Base-by-base conservation (phyloP, 306 rosid species). In the Carpinus viminea region DNA sequence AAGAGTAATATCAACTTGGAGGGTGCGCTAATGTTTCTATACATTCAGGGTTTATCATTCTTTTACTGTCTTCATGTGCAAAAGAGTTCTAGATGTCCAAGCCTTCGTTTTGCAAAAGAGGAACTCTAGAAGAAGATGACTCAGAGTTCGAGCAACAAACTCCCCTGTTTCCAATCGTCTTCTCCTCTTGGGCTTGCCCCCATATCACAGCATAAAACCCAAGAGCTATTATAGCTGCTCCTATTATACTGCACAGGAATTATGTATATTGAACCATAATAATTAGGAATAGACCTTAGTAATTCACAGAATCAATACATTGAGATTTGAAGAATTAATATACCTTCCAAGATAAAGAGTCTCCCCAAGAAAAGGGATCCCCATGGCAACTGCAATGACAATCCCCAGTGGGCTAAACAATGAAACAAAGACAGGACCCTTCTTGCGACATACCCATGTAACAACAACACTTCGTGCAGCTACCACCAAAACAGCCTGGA, bases 201-300 rank as follows among this genome's bases (percentile, higher is more conserved):
- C 92, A 89, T 53, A 89, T 70, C 68, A 89, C 87, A 21, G 72
- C 79, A 81, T 86, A 89, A 73, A 89, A 89, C 59, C 90, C 92
- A 36, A 85, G 28, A 31, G 77, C 85, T 26, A 84, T 82, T 73
- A 70, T 56, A 7, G 28, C 74, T 10, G 78, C 83, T 56, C 90
- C 92, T 70, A 89, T 76, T 66, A 86, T 2, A 70, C 87, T 88
- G 78, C 80, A 76, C 52, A 52, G 31, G 31, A 78, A 12, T 28
- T 31, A 53, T 24, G 26, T 24, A 24, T 52, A 18, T 65, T 45
- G 51, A 73, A 47, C 38, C 24, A 66, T 21, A 4, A 20, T 79
- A 62, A 41, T 51, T 12, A 77, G 11, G 1, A 18, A 38, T 18
- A 38, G 15, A 7, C 10, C 71, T 66, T 18, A 17, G 24, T 26